Evolutionary conservation across 208 protist genomes (phyloP).

Genomic region (Acanthamoeba culbertsoni): DNA sequence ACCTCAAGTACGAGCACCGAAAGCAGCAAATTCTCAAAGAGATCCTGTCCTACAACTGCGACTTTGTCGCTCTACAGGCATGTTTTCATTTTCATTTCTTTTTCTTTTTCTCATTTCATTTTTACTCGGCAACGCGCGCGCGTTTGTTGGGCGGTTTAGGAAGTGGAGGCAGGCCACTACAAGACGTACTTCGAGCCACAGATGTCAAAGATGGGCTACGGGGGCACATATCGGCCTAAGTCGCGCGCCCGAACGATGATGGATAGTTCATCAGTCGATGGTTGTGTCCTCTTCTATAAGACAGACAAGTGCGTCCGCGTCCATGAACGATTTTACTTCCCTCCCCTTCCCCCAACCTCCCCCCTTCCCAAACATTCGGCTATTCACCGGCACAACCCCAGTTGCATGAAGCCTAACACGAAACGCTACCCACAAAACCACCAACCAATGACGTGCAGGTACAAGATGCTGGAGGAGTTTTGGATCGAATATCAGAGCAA

Average conservation of each 20-base stretch:
- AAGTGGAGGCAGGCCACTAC: slow-evolving; percentile 67
- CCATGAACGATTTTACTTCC: too few species aligned
- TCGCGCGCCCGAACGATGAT: slow-evolving; percentile 63
- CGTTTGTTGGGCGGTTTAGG: not conserved
- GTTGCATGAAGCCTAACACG: too few species aligned
- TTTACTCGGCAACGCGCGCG: not conserved
- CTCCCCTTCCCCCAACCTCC: too few species aligned
- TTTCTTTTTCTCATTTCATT: not conserved
- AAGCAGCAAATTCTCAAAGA: slow-evolving; percentile 70
- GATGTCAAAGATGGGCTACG: slow-evolving; percentile 63
- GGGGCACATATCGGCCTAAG: slow-evolving; percentile 67
- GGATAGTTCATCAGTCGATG: slow-evolving; percentile 61
- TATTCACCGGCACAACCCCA: too few species aligned
- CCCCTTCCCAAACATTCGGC: too few species aligned
- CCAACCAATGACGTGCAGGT: slow-evolving; percentile 37
- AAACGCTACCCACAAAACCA: too few species aligned
- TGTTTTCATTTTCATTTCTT: not conserved
- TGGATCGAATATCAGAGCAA: slow-evolving; percentile 62
- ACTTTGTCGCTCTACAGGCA: slow-evolving; percentile 73
- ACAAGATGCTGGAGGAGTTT: slow-evolving; percentile 61
- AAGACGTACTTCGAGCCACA: slow-evolving; percentile 66
- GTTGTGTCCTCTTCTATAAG: slow-evolving; percentile 70
- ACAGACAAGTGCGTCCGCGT: not conserved
- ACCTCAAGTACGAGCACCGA: slow-evolving; percentile 68
- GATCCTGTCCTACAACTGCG: slow-evolving; percentile 58